Conservation (phyloP, 805 yeast genomes). For the Komagataella pseudopastoris region DNA sequence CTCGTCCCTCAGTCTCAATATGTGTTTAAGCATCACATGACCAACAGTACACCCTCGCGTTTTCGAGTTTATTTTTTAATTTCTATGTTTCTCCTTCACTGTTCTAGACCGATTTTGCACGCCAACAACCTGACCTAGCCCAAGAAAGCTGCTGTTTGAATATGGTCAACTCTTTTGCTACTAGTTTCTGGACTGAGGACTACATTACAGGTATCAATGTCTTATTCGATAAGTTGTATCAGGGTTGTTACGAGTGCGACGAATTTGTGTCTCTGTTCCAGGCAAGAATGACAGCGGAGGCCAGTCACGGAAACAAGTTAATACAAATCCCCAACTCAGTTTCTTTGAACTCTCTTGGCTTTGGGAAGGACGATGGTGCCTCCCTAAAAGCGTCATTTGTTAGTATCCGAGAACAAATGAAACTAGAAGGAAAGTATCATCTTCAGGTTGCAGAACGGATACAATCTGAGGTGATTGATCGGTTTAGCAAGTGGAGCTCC, state of each 20-base stretch:
- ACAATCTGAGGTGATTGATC: slow-evolving; percentile 44
- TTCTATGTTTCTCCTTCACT: not conserved
- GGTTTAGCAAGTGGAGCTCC: slow-evolving; percentile 62
- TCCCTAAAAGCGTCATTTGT: slow-evolving; percentile 50
- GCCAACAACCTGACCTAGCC: slow-evolving; percentile 16
- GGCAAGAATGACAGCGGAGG: slow-evolving; percentile 62
- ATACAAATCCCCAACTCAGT: not conserved
- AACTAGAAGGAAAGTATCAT: slow-evolving; percentile 45
- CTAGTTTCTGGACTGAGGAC: slow-evolving; percentile 67
- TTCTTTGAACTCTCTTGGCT: slow-evolving; percentile 17
- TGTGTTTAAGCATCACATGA: not conserved
- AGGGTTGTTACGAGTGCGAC: slow-evolving; percentile 59
- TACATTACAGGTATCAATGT: slow-evolving; percentile 38
- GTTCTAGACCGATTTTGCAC: not conserved
- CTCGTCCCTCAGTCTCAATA: not conserved
- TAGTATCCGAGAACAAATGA: slow-evolving; percentile 41
- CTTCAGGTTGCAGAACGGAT: slow-evolving; percentile 49
- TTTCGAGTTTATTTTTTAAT: not conserved
- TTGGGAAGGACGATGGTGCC: slow-evolving; percentile 45
- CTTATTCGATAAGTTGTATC: slow-evolving; percentile 37
- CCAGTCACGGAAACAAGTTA: slow-evolving; percentile 46
- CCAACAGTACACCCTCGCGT: not conserved
- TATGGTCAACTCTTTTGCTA: slow-evolving; percentile 37
- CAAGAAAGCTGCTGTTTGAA: not conserved
- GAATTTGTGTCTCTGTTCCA: slow-evolving; percentile 54